A percentile compares a stretch with the other conserved stretches of the same genome.
Conservation (phyloP, 2,329 filamentous ascomycete genomes). For the Aspergillus viridinutans region DNA sequence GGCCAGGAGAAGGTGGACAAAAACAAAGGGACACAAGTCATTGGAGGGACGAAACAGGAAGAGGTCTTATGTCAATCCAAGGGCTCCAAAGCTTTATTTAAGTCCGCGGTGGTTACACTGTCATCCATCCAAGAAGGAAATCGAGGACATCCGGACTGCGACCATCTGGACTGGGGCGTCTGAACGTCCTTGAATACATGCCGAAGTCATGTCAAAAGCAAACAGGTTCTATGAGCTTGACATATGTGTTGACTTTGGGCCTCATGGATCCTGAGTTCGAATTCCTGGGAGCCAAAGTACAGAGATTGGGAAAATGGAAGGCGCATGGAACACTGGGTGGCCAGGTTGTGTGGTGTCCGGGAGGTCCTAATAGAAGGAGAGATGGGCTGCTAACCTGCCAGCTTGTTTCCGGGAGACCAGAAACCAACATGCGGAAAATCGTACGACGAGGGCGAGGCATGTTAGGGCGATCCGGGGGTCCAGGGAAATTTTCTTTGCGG, state of each 20-base stretch:
- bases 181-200: not conserved
- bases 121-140: slow-evolving; percentile 3
- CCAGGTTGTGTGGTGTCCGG: slow-evolving; percentile 16
- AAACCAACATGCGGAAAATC: slow-evolving; percentile 93
- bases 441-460: slow-evolving; percentile 85
- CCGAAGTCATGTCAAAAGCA: not conserved
- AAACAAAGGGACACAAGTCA: not conserved
- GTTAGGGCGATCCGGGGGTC: slow-evolving; percentile 57
- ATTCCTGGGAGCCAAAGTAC: slow-evolving; percentile 1
- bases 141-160: not conserved
- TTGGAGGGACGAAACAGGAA: not conserved
- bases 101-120: not conserved
- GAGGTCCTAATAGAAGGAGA: slow-evolving; percentile 27
- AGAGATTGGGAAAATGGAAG: slow-evolving; percentile 14
- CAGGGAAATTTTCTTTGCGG: slow-evolving; percentile 61
- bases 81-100: not conserved
- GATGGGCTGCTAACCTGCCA: slow-evolving; percentile 88
- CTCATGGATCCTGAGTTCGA: not conserved
- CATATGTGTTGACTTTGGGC: not conserved
- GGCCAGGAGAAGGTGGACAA: slow-evolving; percentile 10
- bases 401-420: slow-evolving; percentile 97
- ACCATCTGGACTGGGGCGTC: not conserved
- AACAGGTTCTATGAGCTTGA: not conserved
- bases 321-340: slow-evolving; percentile 8
- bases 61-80: not conserved